A percentile compares a stretch with the other conserved stretches of the same genome.
Evolutionary conservation across 2,329 filamentous ascomycete species (phyloP).

Genomic region (Scopulariopsis brevicaulis): DNA sequence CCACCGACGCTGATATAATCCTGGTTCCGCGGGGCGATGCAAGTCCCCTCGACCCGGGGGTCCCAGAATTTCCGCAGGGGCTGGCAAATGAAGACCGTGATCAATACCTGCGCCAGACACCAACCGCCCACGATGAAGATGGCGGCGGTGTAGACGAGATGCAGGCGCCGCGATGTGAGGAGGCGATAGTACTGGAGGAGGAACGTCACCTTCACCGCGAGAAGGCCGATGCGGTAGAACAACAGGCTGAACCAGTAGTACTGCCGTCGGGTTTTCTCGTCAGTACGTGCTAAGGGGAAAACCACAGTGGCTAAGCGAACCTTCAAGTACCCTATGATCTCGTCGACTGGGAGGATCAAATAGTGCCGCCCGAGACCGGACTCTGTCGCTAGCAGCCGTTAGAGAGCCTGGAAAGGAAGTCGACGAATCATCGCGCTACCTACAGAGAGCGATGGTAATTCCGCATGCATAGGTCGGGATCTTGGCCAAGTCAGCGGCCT

Average conservation of each 20-base stretch:
- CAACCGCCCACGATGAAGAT: slow-evolving; percentile 15
- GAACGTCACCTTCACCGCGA: slow-evolving; percentile 21
- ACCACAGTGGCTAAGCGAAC: neutral
- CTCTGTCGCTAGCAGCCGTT: slow-evolving; percentile 2
- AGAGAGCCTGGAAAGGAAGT: neutral
- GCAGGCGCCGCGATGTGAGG: slow-evolving; percentile 14
- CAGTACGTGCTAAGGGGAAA: neutral
- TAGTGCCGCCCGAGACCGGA: slow-evolving; percentile 11
- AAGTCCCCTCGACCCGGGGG: slow-evolving; percentile 8
- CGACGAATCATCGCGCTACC: neutral
- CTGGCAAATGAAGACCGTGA: slow-evolving; percentile 13
- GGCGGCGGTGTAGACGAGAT: slow-evolving; percentile 13
- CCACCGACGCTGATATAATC: slow-evolving; percentile 15
- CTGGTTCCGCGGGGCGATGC: slow-evolving; percentile 11
- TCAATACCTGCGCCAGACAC: slow-evolving; percentile 15
- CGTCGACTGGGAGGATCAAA: neutral
- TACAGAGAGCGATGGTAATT: slow-evolving; percentile 4
- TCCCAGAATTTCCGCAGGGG: slow-evolving; percentile 17
- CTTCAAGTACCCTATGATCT: slow-evolving; percentile 6
- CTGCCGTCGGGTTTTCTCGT: slow-evolving; percentile 8
- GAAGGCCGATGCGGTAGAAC: slow-evolving; percentile 17
- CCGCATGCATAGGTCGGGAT: neutral
- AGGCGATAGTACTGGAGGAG: slow-evolving; percentile 24
- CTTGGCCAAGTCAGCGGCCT: neutral
- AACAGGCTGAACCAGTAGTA: slow-evolving; percentile 18